These are phyloP conservation scores for Apiotrichum gamsii DNA, from an alignment of 1,284 basidiomycete genomes.

Conservation along the genomic window DNA sequence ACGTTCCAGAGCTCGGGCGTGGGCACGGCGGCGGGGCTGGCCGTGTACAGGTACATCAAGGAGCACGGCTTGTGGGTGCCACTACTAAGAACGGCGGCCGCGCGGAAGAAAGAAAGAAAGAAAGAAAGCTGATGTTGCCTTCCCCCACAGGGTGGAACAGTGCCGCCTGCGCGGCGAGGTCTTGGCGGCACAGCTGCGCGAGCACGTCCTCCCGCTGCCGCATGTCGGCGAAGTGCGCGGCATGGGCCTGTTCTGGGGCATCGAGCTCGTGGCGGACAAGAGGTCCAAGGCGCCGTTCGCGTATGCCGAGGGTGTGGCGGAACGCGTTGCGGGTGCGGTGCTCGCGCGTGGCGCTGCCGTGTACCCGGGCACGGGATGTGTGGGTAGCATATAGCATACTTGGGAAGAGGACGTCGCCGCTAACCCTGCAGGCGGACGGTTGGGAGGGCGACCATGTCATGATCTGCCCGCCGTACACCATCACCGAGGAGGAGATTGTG, in stretches of 20 bases:
- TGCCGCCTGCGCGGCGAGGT: conserved; percentile 59
- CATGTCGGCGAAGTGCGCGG: conserved; percentile 45
- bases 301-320: conserved; percentile 16
- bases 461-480: conserved; percentile 35
- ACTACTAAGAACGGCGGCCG: not conserved
- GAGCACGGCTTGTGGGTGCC: conserved; percentile 17
- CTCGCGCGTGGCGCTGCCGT: conserved; percentile 25
- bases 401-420: not conserved
- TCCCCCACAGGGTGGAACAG: conserved; percentile 52
- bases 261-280: conserved; percentile 57
- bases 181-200: conserved; percentile 62
- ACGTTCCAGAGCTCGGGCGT: conserved; percentile 77
- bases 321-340: conserved; percentile 21
- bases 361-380: conserved; percentile 23
- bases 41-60: conserved; percentile 50
- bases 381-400: not conserved
- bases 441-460: conserved; percentile 36
- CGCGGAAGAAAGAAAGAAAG: too few relatives aligned
- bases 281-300: conserved; percentile 26
- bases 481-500: conserved; percentile 27
- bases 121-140: too few relatives aligned
- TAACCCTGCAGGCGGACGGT: conserved; percentile 22
- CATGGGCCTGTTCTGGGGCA: conserved; percentile 69
- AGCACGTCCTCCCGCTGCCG: conserved; percentile 32
- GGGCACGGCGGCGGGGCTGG: conserved; percentile 67